Base-by-base conservation (phyloP, 2,329 filamentous ascomycete species). In the Aspergillus pseudonomiae region DNA sequence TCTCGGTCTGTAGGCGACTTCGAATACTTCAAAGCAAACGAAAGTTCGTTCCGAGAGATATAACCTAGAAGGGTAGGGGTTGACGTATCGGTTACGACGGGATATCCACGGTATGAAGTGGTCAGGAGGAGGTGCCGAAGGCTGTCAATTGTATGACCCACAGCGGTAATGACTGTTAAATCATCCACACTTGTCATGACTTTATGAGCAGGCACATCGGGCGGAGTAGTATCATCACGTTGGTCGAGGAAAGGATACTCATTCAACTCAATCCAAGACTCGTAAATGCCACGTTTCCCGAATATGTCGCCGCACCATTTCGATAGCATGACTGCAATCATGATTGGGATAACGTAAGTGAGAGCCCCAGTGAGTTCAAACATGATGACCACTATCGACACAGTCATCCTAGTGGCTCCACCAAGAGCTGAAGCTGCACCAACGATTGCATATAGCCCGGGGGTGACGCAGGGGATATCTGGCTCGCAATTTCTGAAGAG, bases 231-330 rank as follows among this genome's bases (percentile, higher is more conserved):
- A 72, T 95, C 91, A 73, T 97, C 93, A 71, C 89, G 91, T 76
- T 96, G 95, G 79, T 98, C 94, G 60, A 99, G 86, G 79, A 94
- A 97, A 0, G 95, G 95, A 75, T 98, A 99, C 69, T 92, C 93
- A 74, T 96, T 95, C 79, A 97, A 90, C 70, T 93, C 91, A 74
- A 99, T 99, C 95, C 95, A 99, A 60, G 91, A 91, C 77, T 99
- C 95, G 81, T 99, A 99, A 78, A 99, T 98, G 68, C 95, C 93
- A 57, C 91, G 88, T 61, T 92, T 92, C 30, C 92, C 93, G 77
- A 99, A 94, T 57, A 93, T 94, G 77, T 99, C 95, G 73, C 94
- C 95, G 30, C 97, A 93, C 95, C 95, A 99, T 81, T 99, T 99
- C 66, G 92, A 92, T 52, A 98, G 85, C 94, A 99, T 96, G 74